Evolutionary conservation across 306 rosid species (phyloP).

Genomic region (Corylus heterophylla): DNA sequence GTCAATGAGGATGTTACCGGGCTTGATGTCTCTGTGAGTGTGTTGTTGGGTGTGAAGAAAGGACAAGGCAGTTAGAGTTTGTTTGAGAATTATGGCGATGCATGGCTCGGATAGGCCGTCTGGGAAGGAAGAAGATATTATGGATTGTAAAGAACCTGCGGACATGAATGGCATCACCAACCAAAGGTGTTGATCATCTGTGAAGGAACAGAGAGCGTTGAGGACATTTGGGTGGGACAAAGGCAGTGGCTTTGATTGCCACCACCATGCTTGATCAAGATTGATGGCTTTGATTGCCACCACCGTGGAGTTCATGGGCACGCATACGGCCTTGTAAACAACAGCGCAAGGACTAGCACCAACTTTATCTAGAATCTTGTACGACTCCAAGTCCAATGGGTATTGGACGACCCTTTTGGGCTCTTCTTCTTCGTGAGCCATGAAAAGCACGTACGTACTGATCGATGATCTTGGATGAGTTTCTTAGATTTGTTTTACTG

Average conservation of each 20-base stretch:
- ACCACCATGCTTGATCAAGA: conserved; percentile 48
- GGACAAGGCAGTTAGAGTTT: conserved; percentile 46
- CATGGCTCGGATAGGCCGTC: conserved; percentile 48
- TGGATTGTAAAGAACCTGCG: conserved; percentile 58
- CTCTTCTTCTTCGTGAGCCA: conserved; percentile 12
- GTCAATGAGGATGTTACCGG: conserved; percentile 63
- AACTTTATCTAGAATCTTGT: conserved; percentile 43
- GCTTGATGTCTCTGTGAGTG: conserved; percentile 65
- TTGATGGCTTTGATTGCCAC: conserved; percentile 74
- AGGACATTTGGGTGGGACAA: conserved; percentile 63
- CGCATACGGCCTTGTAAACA: conserved; percentile 65
- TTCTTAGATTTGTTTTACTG: not conserved
- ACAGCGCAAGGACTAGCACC: conserved; percentile 51
- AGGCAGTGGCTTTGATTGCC: conserved; percentile 69
- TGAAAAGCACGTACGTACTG: conserved; percentile 1
- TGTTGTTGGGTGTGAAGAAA: conserved; percentile 75
- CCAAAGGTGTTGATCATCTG: conserved; percentile 51
- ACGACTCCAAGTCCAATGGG: conserved; percentile 48
- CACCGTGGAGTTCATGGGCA: conserved; percentile 40
- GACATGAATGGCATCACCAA: conserved; percentile 79
- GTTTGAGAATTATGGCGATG: conserved; percentile 53
- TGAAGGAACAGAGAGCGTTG: conserved; percentile 64
- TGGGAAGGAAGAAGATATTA: conserved; percentile 51
- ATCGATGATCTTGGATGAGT: not conserved
- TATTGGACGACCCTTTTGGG: conserved; percentile 39